Evolutionary conservation across 2,329 filamentous ascomycete genomes (phyloP), one percentile per base, ranked within the genome.

Genomic region (Aspergillus vadensis): DNA sequence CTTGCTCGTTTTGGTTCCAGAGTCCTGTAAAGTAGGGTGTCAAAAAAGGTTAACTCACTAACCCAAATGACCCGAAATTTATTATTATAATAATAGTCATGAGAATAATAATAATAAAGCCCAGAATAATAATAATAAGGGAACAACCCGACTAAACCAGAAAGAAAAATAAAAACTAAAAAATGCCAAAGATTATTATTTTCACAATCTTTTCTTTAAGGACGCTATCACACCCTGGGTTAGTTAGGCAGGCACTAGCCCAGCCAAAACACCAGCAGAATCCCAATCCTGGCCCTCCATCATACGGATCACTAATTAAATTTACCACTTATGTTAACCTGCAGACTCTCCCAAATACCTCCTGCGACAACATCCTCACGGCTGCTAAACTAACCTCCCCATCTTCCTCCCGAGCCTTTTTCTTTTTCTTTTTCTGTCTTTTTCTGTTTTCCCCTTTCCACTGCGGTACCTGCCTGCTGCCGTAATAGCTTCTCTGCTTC

Each of bases 1-100:
- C 65, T 63, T 66, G 25, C 44, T 30, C 27, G 14, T 55, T 41
- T 32, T 44, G 12, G 41, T 55, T 55, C 38, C 39, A 44, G 17
- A 44, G 41, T 19, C 17, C 15, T 21, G 38, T 17, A 25, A 55
- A 30, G 39, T n/a, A 27, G 52, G 38, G 21, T 57, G 54, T 32
- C 57, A 51, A 58, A 30, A 44, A 55, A 55, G 52, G 27, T 55
- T 55, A 36, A 36, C 32, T 36, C 32, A 36, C 32, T 36, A 55
- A 55, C 19, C 27, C 38, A 47, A 55, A 55, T 58, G 27, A 51
- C 47, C 57, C 58, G 25, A 43, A 47, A 47, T 12, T 52, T 41
- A 57, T 50, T n/a, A 50, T 23, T n/a, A 41, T 7, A 19, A 17
- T 38, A 58, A 50, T 32, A 58, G 54, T 53, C 27, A 30, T 30